These are phyloP conservation scores for Trichaptum fuscoviolaceum DNA, from an alignment of 768 basidiomycete species.

Conservation along the genomic window DNA sequence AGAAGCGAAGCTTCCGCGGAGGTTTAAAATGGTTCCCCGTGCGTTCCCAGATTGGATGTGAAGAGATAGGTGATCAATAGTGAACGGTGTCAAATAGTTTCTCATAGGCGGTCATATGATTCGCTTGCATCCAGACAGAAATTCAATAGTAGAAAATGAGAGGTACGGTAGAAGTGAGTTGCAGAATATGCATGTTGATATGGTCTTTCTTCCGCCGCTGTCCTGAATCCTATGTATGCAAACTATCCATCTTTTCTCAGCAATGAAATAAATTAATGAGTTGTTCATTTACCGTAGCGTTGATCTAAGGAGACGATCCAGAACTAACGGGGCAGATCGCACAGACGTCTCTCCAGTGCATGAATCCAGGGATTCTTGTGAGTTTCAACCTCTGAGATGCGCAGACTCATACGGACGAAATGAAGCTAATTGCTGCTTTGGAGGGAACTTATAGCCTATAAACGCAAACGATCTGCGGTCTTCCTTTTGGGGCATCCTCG, in stretches of 20 bases:
- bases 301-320: background rate
- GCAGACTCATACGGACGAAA: too few species aligned
- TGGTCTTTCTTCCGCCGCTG: background rate
- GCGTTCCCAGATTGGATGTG: background rate
- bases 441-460: too few species aligned
- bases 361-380: too few species aligned
- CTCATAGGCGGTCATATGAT: background rate
- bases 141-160: too few species aligned
- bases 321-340: background rate
- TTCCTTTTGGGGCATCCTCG: background rate
- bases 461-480: background rate
- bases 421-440: too few species aligned
- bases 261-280: background rate
- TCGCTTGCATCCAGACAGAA: background rate
- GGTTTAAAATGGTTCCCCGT: background rate
- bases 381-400: too few species aligned
- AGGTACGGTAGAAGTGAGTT: background rate
- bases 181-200: background rate
- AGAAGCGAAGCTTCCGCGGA: background rate
- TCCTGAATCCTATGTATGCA: background rate
- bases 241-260: background rate
- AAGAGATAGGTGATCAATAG: background rate
- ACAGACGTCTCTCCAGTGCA: background rate
- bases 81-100: background rate
- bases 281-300: background rate